These are phyloP conservation scores for Fraxinus floribunda DNA, from an alignment of 305 asterid genomes.

Conservation along the genomic window DNA sequence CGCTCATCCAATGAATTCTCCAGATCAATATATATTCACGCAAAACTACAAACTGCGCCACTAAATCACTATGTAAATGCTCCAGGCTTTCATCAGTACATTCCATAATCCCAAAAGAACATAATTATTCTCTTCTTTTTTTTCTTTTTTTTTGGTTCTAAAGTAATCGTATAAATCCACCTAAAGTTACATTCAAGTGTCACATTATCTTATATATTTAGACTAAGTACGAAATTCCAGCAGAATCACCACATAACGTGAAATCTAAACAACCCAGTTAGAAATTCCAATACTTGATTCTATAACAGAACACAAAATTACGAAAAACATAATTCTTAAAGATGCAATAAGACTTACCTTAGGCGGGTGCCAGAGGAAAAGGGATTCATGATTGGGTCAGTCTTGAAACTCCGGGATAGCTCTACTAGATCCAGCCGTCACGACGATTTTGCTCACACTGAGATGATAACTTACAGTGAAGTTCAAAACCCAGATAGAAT, in stretches of 20 bases:
- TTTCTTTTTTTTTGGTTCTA: no score
- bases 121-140: background rate
- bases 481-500: slow-evolving; percentile 24
- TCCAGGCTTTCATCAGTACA: background rate
- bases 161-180: slow-evolving; percentile 18
- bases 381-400: slow-evolving; percentile 76
- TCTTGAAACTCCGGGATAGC: slow-evolving; percentile 49
- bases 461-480: slow-evolving; percentile 24
- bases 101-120: background rate
- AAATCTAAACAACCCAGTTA: slow-evolving; percentile 5
- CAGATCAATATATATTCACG: background rate
- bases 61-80: background rate
- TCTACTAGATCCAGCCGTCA: slow-evolving; percentile 57
- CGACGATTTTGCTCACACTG: slow-evolving; percentile 11
- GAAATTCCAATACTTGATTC: slow-evolving; percentile 13
- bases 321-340: background rate
- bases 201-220: background rate
- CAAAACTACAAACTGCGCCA: background rate
- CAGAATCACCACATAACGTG: slow-evolving; percentile 21
- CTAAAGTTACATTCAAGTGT: slow-evolving; percentile 14
- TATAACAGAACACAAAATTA: slow-evolving; percentile 7
- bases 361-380: slow-evolving; percentile 89
- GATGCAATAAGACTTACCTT: slow-evolving; percentile 42
- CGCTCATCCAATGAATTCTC: background rate
- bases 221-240: background rate